Conservation (phyloP, 2,329 filamentous ascomycete genomes). For the Alternaria brassicicola region DNA sequence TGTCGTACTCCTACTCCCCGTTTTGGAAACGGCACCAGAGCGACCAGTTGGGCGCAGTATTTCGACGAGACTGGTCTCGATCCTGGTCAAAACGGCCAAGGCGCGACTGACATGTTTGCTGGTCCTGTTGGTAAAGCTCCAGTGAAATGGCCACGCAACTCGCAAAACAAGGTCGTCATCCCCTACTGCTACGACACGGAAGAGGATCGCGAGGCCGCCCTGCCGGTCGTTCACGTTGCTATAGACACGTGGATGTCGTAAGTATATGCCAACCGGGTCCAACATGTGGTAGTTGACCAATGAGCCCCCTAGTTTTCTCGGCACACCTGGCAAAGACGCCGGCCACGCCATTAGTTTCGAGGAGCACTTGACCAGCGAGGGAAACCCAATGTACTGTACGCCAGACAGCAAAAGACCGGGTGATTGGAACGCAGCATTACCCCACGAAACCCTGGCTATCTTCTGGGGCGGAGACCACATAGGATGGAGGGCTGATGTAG, state of each 20-base stretch:
- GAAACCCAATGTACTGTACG: background rate
- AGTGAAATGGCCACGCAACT: background rate
- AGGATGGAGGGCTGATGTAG: constrained; percentile 1
- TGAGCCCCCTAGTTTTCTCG: background rate
- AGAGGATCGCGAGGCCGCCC: background rate
- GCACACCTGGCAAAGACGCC: background rate
- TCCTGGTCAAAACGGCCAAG: background rate
- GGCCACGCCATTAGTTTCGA: constrained; percentile 3
- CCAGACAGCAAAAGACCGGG: background rate
- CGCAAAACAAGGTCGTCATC: background rate
- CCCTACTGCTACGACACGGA: constrained; percentile 1
- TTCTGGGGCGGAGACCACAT: background rate
- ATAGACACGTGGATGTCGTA: constrained; percentile 2
- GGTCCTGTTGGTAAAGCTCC: background rate
- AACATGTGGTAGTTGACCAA: background rate
- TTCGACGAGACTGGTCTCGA: background rate
- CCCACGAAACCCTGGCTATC: constrained; percentile 3
- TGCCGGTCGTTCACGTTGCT: background rate
- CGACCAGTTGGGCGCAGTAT: background rate
- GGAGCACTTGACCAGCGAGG: background rate
- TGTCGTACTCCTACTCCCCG: background rate
- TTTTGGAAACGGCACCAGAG: background rate
- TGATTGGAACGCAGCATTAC: background rate
- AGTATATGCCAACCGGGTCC: background rate
- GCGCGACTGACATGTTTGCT: background rate